Percentiles rank a stretch among this genome's conserved stretches.
phyloP scores from a whole-genome alignment of 1,139 yeast genomes.

The Hansenula sp. region DNA sequence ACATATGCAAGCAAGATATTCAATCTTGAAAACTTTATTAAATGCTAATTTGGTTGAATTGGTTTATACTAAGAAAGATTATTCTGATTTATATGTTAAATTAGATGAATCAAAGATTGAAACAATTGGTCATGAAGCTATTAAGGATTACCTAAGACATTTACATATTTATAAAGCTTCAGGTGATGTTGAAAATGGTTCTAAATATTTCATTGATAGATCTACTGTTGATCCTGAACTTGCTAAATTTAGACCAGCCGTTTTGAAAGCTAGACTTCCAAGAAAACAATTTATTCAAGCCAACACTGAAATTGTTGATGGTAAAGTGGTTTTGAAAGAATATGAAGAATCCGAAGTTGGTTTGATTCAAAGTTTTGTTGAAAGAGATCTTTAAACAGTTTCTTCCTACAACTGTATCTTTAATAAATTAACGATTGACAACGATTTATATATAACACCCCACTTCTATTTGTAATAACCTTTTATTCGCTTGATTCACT shows the following conservation, averaged over 20 bases:
- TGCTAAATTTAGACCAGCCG: conserved; percentile 61
- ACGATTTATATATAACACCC: too few species aligned
- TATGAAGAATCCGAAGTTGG: conserved; percentile 75
- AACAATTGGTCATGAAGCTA: conserved; percentile 66
- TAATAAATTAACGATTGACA: not conserved
- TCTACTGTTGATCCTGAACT: conserved; percentile 64
- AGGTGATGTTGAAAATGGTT: conserved; percentile 64
- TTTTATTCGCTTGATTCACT: too few species aligned
- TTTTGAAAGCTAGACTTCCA: conserved; percentile 69
- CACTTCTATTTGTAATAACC: not conserved
- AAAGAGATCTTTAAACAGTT: conserved; percentile 40
- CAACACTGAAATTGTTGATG: conserved; percentile 48
- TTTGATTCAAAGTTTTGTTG: conserved; percentile 71
- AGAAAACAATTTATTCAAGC: conserved; percentile 83
- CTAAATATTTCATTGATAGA: conserved; percentile 56
- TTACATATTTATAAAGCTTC: conserved; percentile 77
- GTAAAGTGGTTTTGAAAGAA: conserved; percentile 53
- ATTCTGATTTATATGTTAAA: conserved; percentile 53
- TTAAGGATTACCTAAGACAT: conserved; percentile 65
- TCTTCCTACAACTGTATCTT: too few species aligned
- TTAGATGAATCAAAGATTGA: conserved; percentile 59
- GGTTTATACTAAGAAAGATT: conserved; percentile 41
- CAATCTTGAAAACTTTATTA: conserved; percentile 72
- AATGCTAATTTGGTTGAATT: conserved; percentile 60
- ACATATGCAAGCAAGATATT: conserved; percentile 92